Base-by-base conservation (phyloP, 495 filamentous ascomycete genomes). In the Penicillium flavigenum region DNA sequence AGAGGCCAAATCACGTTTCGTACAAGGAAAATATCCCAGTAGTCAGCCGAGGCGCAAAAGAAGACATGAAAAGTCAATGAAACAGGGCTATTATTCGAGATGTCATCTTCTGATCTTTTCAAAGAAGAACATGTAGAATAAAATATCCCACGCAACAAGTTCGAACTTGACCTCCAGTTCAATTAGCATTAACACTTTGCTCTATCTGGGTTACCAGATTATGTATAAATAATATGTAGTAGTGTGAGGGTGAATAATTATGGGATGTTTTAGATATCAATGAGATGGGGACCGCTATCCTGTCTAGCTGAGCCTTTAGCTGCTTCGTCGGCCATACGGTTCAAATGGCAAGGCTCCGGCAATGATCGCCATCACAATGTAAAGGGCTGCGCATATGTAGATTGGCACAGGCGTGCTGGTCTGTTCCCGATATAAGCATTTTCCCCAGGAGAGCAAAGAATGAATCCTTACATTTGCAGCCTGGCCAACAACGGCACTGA, bases 301-400 rank as follows among this genome's bases (percentile, higher is more conserved):
- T 34, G 32, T 12, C 32, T 7, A 38, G 34, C 0, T 38, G 34
- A 38, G 34, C 34, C 14, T 38, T 38, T 4, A 38, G 34, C 34
- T 86, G 67, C 86, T 88, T 59, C 88, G 72, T 53, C 78, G 73
- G 4, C 88, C 88, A 61, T 82, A 86, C 4, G 88, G 86, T 73
- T 91, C 88, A 59, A 89, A 89, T 8, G 87, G 87, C 50, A 91
- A 84, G n/a, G 72, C 54, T 0, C 71, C 77, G 1, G 85, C 79
- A 16, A 88, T 72, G 11, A 72, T 58, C 1, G 85, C 86, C 86
- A 89, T 87, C 3, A 80, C 79, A 17, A 83, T 75, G 52, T 85
- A 88, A 0, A 91, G 72, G 10, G 80, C 83, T 0, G 84, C 87
- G 57, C 86, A 89, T 39, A 89, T 78, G 57, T 80, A 91, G 19